These are phyloP conservation scores for Drechslerella stenobrocha DNA, from an alignment of 2,329 filamentous ascomycete genomes.

Conservation along the genomic window DNA sequence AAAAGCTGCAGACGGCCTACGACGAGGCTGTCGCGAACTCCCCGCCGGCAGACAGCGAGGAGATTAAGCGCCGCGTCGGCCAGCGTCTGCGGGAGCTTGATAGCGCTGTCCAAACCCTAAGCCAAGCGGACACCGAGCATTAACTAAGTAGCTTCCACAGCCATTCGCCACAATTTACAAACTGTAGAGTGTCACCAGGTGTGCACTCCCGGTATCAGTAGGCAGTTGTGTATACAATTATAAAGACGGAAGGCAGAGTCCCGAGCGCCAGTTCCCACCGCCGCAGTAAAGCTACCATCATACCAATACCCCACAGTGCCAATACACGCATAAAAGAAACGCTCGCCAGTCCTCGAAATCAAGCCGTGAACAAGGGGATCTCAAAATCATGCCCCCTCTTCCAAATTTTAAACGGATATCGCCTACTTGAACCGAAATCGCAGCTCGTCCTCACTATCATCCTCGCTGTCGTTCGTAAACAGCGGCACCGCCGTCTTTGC, in stretches of 20 bases:
- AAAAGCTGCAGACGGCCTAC: conserved; percentile 59
- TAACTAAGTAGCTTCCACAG: too few relatives aligned
- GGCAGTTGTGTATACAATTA: too few relatives aligned
- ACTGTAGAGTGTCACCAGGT: too few relatives aligned
- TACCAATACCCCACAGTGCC: too few relatives aligned
- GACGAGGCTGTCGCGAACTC: conserved; percentile 56
- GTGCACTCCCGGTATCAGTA: too few relatives aligned
- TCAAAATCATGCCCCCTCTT: too few relatives aligned
- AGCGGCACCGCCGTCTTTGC: conserved; percentile 49
- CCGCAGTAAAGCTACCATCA: too few relatives aligned
- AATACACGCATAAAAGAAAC: too few relatives aligned
- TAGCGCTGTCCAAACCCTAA: conserved; percentile 60
- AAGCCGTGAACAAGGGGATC: conserved; percentile 4
- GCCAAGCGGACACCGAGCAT: conserved; percentile 61
- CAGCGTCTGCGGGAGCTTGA: conserved; percentile 62
- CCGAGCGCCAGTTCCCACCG: too few relatives aligned
- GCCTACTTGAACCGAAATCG: conserved; percentile 52
- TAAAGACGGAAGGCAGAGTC: too few relatives aligned
- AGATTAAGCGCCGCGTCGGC: conserved; percentile 61
- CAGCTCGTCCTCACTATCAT: conserved; percentile 52
- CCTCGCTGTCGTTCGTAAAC: conserved; percentile 48
- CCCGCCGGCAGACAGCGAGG: conserved; percentile 58
- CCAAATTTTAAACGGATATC: neutral
- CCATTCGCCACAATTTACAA: too few relatives aligned
- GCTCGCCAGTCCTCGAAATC: too few relatives aligned